Evolutionary conservation across 2,329 filamentous ascomycete species (phyloP).

Genomic region (Trichoderma koningii): DNA sequence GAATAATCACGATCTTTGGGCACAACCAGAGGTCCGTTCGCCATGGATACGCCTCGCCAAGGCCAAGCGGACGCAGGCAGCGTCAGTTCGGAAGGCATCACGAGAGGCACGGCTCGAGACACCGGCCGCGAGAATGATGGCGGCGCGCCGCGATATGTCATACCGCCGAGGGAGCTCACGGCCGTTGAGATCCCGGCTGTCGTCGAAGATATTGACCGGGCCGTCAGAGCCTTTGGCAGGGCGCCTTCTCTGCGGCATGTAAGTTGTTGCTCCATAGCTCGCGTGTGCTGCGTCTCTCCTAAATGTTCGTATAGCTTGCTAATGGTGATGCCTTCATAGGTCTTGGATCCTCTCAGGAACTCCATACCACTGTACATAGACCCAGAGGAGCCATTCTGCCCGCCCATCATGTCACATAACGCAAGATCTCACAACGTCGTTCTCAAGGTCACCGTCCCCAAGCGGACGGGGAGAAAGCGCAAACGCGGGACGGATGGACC

Average conservation of each 20-base stretch:
- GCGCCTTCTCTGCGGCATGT: conserved; percentile 45
- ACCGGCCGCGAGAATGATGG: conserved; percentile 26
- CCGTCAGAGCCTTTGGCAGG: conserved; percentile 47
- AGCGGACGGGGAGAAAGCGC: conserved; percentile 80
- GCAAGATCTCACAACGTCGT: conserved; percentile 79
- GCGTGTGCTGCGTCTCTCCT: neutral
- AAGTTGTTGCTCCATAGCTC: conserved; percentile 28
- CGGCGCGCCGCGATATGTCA: conserved; percentile 40
- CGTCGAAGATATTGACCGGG: conserved; percentile 48
- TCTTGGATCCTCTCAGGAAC: conserved; percentile 51
- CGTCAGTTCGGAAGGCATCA: conserved; percentile 17
- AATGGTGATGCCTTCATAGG: conserved; percentile 36
- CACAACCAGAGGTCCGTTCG: no score
- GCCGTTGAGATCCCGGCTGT: conserved; percentile 50
- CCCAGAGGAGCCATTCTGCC: conserved; percentile 75
- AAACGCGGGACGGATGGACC: conserved; percentile 74
- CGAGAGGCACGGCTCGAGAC: neutral
- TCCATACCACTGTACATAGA: conserved; percentile 73
- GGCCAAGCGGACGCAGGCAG: neutral
- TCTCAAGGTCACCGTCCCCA: conserved; percentile 83
- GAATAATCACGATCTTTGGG: neutral
- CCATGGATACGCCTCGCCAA: conserved; percentile 2
- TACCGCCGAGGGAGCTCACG: conserved; percentile 41
- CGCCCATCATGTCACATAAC: conserved; percentile 75
- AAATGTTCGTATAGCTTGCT: neutral